A percentile compares a stretch with the other conserved stretches of the same genome.
These are phyloP conservation scores for Fusarium brevicatenulatum DNA, from an alignment of 2,329 filamentous ascomycete species.

Conservation along the genomic window DNA sequence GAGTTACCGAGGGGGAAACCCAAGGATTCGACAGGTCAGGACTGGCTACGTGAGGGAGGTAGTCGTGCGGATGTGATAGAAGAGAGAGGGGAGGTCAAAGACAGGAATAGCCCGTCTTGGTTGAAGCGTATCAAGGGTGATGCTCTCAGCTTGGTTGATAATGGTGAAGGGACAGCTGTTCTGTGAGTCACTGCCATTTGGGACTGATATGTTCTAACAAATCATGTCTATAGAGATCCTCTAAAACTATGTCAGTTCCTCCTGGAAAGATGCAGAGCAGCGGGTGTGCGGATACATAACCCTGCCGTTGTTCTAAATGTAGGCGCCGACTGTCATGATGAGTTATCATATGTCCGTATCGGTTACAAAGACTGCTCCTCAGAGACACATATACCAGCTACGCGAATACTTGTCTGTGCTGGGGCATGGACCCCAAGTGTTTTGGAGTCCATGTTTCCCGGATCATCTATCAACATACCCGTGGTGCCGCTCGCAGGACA, in stretches of 20 bases:
- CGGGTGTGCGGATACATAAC: slow-evolving; percentile 73
- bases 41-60: slow-evolving; percentile 73
- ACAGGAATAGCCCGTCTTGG: slow-evolving; percentile 48
- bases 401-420: slow-evolving; percentile 71
- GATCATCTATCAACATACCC: slow-evolving; percentile 62
- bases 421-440: slow-evolving; percentile 77
- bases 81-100: slow-evolving; percentile 43
- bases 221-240: slow-evolving; percentile 65
- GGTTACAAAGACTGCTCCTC: slow-evolving; percentile 54
- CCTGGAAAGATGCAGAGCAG: slow-evolving; percentile 63
- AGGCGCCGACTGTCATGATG: slow-evolving; percentile 58
- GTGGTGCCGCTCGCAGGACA: slow-evolving; percentile 71
- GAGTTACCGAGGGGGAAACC: slow-evolving; percentile 50
- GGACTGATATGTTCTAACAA: slow-evolving; percentile 1
- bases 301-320: slow-evolving; percentile 67
- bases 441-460: slow-evolving; percentile 72
- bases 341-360: slow-evolving; percentile 64
- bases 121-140: slow-evolving; percentile 59
- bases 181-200: slow-evolving; percentile 58
- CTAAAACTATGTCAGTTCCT: slow-evolving; percentile 73
- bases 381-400: slow-evolving; percentile 68
- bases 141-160: slow-evolving; percentile 69
- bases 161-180: slow-evolving; percentile 70
- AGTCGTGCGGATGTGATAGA: slow-evolving; percentile 66
- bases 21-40: slow-evolving; percentile 60